phyloP scores from a whole-genome alignment of 2,329 filamentous ascomycete genomes.

The Botryotinia calthae region DNA sequence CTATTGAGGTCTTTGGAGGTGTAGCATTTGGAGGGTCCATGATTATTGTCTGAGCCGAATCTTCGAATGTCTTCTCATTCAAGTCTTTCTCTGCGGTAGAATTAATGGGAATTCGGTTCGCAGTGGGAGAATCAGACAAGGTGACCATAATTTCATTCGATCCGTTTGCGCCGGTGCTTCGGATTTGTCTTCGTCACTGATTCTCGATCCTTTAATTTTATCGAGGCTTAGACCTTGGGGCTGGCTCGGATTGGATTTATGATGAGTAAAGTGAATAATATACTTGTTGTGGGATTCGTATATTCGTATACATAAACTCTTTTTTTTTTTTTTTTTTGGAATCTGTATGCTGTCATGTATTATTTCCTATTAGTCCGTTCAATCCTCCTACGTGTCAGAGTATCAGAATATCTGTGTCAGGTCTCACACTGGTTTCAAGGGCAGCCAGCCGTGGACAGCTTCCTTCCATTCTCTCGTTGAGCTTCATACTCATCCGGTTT shows the following conservation, averaged over 20 bases:
- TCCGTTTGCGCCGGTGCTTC: not conserved
- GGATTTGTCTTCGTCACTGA: conserved; percentile 6
- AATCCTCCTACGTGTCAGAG: conserved; percentile 10
- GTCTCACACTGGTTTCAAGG: conserved; percentile 13
- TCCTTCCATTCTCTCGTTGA: not conserved
- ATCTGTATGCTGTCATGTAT: not conserved
- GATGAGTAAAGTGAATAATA: not conserved
- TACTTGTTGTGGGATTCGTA: not conserved
- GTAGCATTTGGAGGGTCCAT: conserved; percentile 2
- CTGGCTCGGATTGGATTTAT: not conserved
- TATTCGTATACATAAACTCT: not conserved
- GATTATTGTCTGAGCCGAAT: not conserved
- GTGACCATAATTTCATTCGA: conserved; percentile 17
- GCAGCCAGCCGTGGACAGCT: not conserved
- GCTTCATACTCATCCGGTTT: not conserved
- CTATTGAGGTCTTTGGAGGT: conserved; percentile 22
- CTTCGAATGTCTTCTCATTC: not conserved
- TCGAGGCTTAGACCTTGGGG: conserved; percentile 6
- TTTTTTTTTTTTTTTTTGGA: too few relatives aligned
- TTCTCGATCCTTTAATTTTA: conserved; percentile 2
- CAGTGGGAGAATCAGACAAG: conserved; percentile 10
- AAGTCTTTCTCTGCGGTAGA: not conserved
- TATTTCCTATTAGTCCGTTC: not conserved
- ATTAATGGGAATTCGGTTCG: not conserved
- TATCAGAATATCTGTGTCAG: not conserved